These are phyloP conservation scores for Neofusicoccum sp. DNA, from an alignment of 2,329 filamentous ascomycete species.

Conservation along the genomic window DNA sequence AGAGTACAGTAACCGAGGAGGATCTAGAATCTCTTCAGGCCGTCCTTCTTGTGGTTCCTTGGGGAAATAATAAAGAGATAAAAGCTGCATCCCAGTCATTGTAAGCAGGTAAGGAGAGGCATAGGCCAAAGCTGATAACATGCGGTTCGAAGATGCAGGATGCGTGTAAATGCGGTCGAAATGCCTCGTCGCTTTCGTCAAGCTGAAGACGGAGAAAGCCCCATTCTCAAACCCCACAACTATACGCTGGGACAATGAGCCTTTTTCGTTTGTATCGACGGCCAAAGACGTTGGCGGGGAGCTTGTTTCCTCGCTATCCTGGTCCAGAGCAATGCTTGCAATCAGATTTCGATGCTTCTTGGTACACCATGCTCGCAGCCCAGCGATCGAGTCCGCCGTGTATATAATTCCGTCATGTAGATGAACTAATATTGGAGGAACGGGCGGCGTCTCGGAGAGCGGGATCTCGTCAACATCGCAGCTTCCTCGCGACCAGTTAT, in stretches of 20 bases:
- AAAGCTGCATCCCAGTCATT: constrained; percentile 69
- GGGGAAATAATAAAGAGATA: constrained; percentile 72
- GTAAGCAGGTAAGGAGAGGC: constrained; percentile 74
- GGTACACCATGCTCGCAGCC: constrained; percentile 76
- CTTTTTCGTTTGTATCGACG: constrained; percentile 50
- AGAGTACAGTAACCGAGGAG: constrained; percentile 67
- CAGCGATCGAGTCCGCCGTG: constrained; percentile 67
- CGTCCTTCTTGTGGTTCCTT: constrained; percentile 27
- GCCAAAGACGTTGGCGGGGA: constrained; percentile 61
- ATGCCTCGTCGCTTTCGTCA: constrained; percentile 47
- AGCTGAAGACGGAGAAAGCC: constrained; percentile 61
- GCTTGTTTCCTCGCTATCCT: neutral
- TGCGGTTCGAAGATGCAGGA: constrained; percentile 60
- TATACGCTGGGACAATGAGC: constrained; percentile 31
- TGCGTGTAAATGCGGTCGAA: constrained; percentile 59
- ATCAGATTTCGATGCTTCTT: constrained; percentile 59
- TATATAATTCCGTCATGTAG: constrained; percentile 74
- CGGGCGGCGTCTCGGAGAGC: constrained; percentile 51
- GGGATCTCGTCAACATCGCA: constrained; percentile 78
- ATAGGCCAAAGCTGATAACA: constrained; percentile 68
- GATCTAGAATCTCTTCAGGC: constrained; percentile 24
- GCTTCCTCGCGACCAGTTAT: constrained; percentile 85
- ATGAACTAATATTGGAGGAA: constrained; percentile 69
- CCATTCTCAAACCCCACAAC: constrained; percentile 45
- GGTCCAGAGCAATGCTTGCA: constrained; percentile 43